These are phyloP conservation scores for Globisporangium takayamanum DNA, from an alignment of 352 stramenopile species.

Conservation along the genomic window DNA sequence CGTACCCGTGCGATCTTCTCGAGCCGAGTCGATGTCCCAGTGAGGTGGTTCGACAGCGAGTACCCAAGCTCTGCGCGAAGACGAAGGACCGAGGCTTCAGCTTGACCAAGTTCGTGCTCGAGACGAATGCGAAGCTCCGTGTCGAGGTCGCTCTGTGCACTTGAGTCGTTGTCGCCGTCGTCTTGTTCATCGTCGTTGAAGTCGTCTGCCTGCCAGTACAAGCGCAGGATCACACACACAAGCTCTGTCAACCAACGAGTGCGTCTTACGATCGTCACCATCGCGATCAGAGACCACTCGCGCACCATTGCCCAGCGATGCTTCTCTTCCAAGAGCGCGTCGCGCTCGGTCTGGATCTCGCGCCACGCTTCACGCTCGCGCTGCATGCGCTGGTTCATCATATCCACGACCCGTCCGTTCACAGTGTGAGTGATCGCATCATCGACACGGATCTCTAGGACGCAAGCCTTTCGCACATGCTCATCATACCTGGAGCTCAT, in stretches of 20 bases:
- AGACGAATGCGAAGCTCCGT: conserved; percentile 32
- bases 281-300: not conserved
- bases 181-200: conserved; percentile 39
- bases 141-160: conserved; percentile 37
- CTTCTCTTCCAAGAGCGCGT: conserved; percentile 77
- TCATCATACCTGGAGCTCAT: conserved; percentile 36
- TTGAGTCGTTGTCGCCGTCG: not conserved
- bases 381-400: conserved; percentile 38
- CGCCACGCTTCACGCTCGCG: conserved; percentile 69
- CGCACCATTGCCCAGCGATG: conserved; percentile 77
- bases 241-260: not conserved
- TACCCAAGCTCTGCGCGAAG: conserved; percentile 76
- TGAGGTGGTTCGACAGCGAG: conserved; percentile 66
- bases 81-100: conserved; percentile 58
- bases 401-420: not conserved
- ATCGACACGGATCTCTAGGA: not conserved
- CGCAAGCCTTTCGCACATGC: not conserved
- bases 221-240: not conserved
- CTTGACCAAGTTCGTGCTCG: conserved; percentile 67
- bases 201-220: conserved; percentile 47
- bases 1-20: conserved; percentile 62
- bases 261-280: not conserved
- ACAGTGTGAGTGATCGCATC: not conserved
- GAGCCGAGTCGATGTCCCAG: conserved; percentile 58
- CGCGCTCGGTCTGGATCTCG: conserved; percentile 71